Conservation (phyloP, 495 filamentous ascomycete genomes). For the Tuber borchii region DNA sequence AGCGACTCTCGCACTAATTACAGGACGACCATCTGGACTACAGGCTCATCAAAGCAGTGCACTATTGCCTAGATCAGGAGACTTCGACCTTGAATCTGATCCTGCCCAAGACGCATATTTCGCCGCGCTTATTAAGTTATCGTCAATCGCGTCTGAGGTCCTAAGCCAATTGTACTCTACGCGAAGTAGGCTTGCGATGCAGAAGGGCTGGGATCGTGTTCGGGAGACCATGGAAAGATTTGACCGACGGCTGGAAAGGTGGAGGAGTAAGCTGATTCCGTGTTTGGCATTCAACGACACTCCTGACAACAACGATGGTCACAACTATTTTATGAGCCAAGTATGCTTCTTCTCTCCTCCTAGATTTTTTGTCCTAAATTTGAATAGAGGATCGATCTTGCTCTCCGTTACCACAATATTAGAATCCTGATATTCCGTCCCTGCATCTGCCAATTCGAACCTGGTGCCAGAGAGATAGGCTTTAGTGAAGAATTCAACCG, state of each 20-base stretch:
- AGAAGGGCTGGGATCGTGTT: constrained; percentile 12
- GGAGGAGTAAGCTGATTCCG: constrained; percentile 10
- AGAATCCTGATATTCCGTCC: constrained; percentile 28
- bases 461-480: constrained; percentile 7
- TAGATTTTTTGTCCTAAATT: background rate
- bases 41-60: constrained; percentile 19
- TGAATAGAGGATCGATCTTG: constrained; percentile 27
- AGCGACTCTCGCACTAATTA: constrained; percentile 29
- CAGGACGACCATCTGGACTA: constrained; percentile 30
- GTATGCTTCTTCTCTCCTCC: background rate
- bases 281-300: background rate
- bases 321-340: background rate
- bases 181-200: constrained; percentile 7
- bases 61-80: constrained; percentile 20
- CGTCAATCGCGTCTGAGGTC: constrained; percentile 21
- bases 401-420: constrained; percentile 33
- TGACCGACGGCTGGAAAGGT: constrained; percentile 8
- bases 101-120: constrained; percentile 26
- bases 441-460: constrained; percentile 16
- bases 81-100: constrained; percentile 4
- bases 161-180: constrained; percentile 24
- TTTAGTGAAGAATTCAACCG: constrained; percentile 16
- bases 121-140: constrained; percentile 15
- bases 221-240: constrained; percentile 11
- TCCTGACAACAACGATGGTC: background rate